These are phyloP conservation scores for Blastomyces silverae DNA, from an alignment of 2,329 filamentous ascomycete species.

Conservation along the genomic window DNA sequence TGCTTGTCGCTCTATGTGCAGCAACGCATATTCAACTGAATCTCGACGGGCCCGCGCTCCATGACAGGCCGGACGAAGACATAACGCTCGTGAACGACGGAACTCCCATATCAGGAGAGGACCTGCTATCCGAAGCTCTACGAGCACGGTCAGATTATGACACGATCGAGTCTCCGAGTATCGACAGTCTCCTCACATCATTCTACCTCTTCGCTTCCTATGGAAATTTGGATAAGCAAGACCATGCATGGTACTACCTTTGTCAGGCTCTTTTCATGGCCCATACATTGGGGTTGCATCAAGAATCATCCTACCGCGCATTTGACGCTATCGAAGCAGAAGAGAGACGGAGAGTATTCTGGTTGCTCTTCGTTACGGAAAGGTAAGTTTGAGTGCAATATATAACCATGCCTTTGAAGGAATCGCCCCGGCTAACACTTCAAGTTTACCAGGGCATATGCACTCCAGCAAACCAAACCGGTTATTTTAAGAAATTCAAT, in stretches of 20 bases:
- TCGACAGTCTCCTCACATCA: constrained; percentile 54
- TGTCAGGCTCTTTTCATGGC: constrained; percentile 67
- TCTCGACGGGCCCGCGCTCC: constrained; percentile 30
- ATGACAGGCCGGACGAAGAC: constrained; percentile 24
- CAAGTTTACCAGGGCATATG: constrained; percentile 54
- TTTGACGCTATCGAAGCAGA: constrained; percentile 50
- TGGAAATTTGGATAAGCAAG: constrained; percentile 64
- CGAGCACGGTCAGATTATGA: constrained; percentile 39
- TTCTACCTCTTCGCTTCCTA: constrained; percentile 71
- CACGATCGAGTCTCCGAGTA: constrained; percentile 36
- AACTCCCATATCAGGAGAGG: constrained; percentile 55
- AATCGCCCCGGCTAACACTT: constrained; percentile 12
- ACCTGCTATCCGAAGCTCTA: constrained; percentile 60
- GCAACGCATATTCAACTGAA: constrained; percentile 43
- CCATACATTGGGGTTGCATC: constrained; percentile 40
- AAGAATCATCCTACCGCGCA: constrained; percentile 47
- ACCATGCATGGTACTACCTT: constrained; percentile 71
- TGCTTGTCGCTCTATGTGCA: constrained; percentile 38
- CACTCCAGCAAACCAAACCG: constrained; percentile 62
- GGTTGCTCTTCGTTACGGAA: constrained; percentile 66
- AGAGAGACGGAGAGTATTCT: constrained; percentile 61
- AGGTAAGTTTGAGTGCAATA: constrained; percentile 44
- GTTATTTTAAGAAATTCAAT: constrained; percentile 64
- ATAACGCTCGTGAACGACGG: constrained; percentile 49
- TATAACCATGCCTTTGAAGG: not conserved